Evolutionary conservation across 345 rosid species (phyloP).

Genomic region (Populus alba): DNA sequence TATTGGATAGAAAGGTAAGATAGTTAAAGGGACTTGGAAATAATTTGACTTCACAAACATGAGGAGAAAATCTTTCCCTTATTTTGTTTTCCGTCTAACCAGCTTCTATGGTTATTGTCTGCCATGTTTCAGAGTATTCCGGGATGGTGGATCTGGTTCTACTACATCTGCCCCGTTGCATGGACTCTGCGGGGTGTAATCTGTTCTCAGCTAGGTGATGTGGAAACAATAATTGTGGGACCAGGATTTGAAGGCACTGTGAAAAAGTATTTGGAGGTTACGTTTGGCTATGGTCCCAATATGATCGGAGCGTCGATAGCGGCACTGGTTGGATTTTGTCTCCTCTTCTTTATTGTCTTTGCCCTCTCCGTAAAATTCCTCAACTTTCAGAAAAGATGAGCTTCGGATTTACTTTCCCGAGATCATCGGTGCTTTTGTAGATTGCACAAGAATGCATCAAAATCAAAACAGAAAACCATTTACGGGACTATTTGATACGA

Average conservation of each 20-base stretch:
- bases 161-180: conserved; percentile 82
- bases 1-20: no score
- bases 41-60: no score
- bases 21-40: no score
- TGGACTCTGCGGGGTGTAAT: conserved; percentile 83
- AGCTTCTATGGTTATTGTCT: background rate
- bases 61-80: background rate
- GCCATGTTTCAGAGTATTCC: conserved; percentile 57
- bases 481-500: no score
- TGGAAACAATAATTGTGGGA: conserved; percentile 53
- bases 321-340: conserved; percentile 51
- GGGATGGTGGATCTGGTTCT: conserved; percentile 98
- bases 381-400: conserved; percentile 79
- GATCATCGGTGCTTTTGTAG: no score
- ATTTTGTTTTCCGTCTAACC: background rate
- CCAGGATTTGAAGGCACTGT: conserved; percentile 59
- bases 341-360: conserved; percentile 59
- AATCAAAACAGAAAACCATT: no score
- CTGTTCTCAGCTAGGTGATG: conserved; percentile 83
- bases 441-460: no score
- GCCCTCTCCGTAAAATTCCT: conserved; percentile 62
- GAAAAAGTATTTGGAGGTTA: conserved; percentile 51
- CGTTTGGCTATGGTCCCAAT: conserved; percentile 43
- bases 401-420: no score
- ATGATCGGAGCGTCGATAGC: conserved; percentile 52